These are phyloP conservation scores for Suillus paluster DNA, from an alignment of 768 basidiomycete genomes.

Conservation along the genomic window DNA sequence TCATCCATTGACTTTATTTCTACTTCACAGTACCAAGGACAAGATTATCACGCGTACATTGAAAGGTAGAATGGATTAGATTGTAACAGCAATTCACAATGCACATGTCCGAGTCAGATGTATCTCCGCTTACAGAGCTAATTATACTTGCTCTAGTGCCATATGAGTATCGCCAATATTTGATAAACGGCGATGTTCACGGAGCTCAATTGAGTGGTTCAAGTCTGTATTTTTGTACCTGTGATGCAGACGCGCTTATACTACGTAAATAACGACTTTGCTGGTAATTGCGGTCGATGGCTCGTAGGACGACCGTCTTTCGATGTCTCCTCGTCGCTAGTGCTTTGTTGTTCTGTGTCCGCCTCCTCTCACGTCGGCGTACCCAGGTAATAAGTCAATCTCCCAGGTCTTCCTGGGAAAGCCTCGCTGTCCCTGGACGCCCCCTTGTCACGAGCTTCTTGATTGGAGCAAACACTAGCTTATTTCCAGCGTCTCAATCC, in stretches of 20 bases:
- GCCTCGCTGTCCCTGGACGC: constrained; percentile 19
- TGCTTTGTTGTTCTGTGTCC: background rate
- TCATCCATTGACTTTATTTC: constrained; percentile 14
- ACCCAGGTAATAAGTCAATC: background rate
- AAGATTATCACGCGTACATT: constrained; percentile 81
- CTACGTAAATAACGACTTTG: background rate
- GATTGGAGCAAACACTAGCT: constrained; percentile 3
- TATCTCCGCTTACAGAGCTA: background rate
- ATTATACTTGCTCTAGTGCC: background rate
- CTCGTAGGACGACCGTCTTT: background rate
- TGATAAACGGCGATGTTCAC: background rate
- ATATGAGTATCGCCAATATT: too few species aligned
- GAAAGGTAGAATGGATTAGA: constrained; percentile 90
- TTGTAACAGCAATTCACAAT: background rate
- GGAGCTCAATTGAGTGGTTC: background rate
- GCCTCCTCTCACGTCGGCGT: background rate
- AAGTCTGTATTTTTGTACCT: background rate
- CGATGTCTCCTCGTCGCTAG: background rate
- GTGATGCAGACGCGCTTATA: background rate
- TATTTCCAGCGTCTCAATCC: background rate
- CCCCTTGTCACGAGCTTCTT: constrained; percentile 24
- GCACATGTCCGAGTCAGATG: background rate
- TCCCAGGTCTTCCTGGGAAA: constrained; percentile 16
- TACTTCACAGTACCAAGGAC: constrained; percentile 63
- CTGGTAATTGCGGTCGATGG: constrained; percentile 1